Base-by-base conservation (phyloP, 2,329 filamentous ascomycete genomes). In the Beauveria rudraprayagi region DNA sequence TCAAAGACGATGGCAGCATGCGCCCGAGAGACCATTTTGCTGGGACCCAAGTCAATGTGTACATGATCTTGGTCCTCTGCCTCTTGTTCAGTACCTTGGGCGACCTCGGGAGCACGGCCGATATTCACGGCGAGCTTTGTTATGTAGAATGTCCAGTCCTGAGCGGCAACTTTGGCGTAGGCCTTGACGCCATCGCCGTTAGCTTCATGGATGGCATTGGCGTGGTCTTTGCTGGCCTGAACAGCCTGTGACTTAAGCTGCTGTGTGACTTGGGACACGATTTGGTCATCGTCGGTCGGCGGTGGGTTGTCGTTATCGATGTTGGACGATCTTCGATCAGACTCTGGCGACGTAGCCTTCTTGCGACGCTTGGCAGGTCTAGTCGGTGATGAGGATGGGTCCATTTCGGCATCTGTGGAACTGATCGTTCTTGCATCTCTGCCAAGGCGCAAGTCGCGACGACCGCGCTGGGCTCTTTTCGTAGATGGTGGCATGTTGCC, bases 11-110 rank as follows among this genome's bases (percentile, higher is more conserved):
- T 90, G 68, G 86, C 80, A 11, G 89, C 90, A 70, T 92, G 90
- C 63, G 87, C 81, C 64, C 90, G 83, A 34, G 90, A 93, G 41
- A 93, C 86, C 70, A 89, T 86, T 76, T 93, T 93, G 74, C 84
- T 90, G 0, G 90, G 90, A 1, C 90, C 90, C 37, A 99, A 80
- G 71, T 99, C 93, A 67, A 99, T 93, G 70, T 97, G 89, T 14
- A 97, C 77, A 30, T 76, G 77, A 19, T 80, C 76, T 16, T 79
- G 75, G 48, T 82, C 77, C 40, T 77, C 73, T 34, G 76, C 75
- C 8, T 76, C 73, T 34, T 75, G 77, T 54, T 77, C 75, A 58
- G 76, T 76, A 43, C 77, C 65, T 62, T 72, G 68, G 59, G 71
- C 64, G 43, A 71, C 67, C 62, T 88, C 85, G 4, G 84, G 83